These are phyloP conservation scores for Neurospora discreta DNA, from an alignment of 495 filamentous ascomycete species.

Conservation along the genomic window DNA sequence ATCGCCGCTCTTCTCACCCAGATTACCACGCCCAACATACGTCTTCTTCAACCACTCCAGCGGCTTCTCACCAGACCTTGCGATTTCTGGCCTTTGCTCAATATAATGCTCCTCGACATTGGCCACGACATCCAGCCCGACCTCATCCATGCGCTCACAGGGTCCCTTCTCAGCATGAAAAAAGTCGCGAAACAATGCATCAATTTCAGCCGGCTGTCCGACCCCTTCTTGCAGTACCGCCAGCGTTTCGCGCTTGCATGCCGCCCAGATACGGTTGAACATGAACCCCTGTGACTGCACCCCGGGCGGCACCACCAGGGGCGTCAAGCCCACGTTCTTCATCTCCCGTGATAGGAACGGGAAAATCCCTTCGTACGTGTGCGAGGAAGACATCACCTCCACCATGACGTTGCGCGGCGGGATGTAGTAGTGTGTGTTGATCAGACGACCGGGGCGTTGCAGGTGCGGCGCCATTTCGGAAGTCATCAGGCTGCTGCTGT, in stretches of 20 bases:
- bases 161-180: constrained; percentile 35
- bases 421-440: constrained; percentile 49
- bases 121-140: constrained; percentile 36
- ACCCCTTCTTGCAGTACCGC: constrained; percentile 40
- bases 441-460: constrained; percentile 23
- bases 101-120: constrained; percentile 28
- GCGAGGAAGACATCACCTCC: constrained; percentile 46
- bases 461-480: constrained; percentile 35
- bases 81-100: constrained; percentile 11
- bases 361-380: constrained; percentile 35
- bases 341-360: constrained; percentile 30
- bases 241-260: constrained; percentile 45
- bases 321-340: constrained; percentile 31
- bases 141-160: constrained; percentile 38
- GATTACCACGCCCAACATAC: constrained; percentile 28
- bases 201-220: constrained; percentile 28
- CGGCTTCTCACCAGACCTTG: background rate
- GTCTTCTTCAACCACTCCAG: constrained; percentile 28
- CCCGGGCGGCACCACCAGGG: constrained; percentile 25
- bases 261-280: constrained; percentile 50
- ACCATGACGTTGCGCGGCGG: constrained; percentile 40
- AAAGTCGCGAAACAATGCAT: constrained; percentile 35
- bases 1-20: constrained; percentile 33
- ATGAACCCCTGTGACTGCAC: constrained; percentile 44
- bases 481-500: constrained; percentile 38